Base-by-base conservation (phyloP, 2,329 filamentous ascomycete genomes). In the Aspergillus bombycis region DNA sequence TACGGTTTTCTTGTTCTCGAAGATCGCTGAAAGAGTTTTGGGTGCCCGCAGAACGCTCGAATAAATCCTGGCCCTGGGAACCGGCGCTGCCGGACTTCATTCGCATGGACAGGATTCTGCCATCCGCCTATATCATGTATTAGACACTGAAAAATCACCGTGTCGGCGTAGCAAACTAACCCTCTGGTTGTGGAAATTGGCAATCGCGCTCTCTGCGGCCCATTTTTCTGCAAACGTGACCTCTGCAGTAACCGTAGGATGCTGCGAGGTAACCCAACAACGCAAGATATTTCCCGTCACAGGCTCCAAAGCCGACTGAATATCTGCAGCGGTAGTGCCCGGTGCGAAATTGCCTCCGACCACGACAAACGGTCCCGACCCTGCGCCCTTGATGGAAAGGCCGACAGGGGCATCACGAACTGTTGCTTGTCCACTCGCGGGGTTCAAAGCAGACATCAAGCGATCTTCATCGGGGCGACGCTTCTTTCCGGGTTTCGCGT, bases 321-420 rank as follows among this genome's bases (percentile, higher is more conserved):
- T 89, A 68, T 90, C 88, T 30, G 85, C 86, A 19, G 86, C 87
- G 2, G 87, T 89, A 0, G 88, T 90, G 19, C 87, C 88, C n/a
- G 84, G 84, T 16, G 87, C 87, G 72, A 90, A 89, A 75, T 89
- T 89, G 72, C 82, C 83, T 8, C 86, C 88, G 57, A 87, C 75
- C 8, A 90, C 84, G 7, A 85, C 80, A 70, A 83, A 87, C 3
- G 85, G 85, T 1, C 84, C 84, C 12, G 77, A 77, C 14, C 81
- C 79, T 23, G 77, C 74, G 56, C 87, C 87, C 71, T 82, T 82
- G 63, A 89, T 88, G 71, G 77, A 85, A 64, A 89, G 80, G 43
- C 83, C 69, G 54, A 72, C 62, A 21, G 71, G 70, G 45, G 74
- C 71, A 57, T 78, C 70, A 57, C 72, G 69, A 62, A 74, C 64